Base-by-base conservation (phyloP, 2,329 filamentous ascomycete genomes). In the Aspergillus melleus region DNA sequence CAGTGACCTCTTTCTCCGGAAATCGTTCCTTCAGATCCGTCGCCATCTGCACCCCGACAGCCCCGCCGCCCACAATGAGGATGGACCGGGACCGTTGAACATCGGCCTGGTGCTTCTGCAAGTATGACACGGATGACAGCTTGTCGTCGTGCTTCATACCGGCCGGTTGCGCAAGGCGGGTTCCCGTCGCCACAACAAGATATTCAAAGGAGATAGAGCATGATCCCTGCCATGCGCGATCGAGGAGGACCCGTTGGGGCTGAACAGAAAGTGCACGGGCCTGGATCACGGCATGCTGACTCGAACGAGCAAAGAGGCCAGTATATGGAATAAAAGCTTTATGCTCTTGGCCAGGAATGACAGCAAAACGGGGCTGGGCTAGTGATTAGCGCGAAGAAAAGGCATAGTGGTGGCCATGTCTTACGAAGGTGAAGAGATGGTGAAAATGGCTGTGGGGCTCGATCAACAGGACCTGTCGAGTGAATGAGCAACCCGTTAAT, bases 41-140 rank as follows among this genome's bases (percentile, higher is more conserved):
- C 0, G 81, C 81, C 68, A 83, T 77, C 65, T 84, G 79, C 2
- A 83, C 78, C 0, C 81, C 81, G 0, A 83, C 81, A 1, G 81
- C 81, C 1, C 81, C 81, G 3, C 80, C 80, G 2, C 81, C 81
- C 2, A 75, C 73, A n/a, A 78, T 72, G 8, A 75, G 29, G 53
- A 75, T 72, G 0, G 72, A 74, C 30, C 67, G 65, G 12, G 71
- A 64, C 14, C 54, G 55, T 52, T 73, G 70, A 3, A 74, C 64
- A 30, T 68, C 66, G 1, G 63, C 64, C 53, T 76, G 73, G 61
- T 76, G 72, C 5, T 63, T 68, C 29, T 70, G 70, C 3, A 76
- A 63, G 55, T 75, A 76, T 5, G 68, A 53, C 6, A 74, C 68
- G 0, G 72, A 76, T 2, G 73, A 70, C 3, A 57, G 54, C 46